phyloP scores from a whole-genome alignment of 345 rosid genomes.

The Eucalyptus cloeziana region DNA sequence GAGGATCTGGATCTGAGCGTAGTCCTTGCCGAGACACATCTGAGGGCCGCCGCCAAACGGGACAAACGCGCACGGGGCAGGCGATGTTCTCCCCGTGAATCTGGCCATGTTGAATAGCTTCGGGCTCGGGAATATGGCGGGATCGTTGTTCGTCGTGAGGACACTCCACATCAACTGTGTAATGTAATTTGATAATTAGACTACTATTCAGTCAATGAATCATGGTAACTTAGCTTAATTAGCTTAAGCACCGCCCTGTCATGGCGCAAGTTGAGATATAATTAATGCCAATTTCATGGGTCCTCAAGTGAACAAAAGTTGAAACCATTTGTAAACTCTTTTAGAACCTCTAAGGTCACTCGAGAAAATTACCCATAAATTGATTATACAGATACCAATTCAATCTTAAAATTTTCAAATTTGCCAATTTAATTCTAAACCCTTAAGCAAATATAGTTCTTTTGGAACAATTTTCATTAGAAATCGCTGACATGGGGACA shows the following conservation, averaged over 20 bases:
- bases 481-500: no score
- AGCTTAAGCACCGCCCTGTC: background rate
- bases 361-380: background rate
- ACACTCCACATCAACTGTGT: background rate
- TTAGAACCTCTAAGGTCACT: background rate
- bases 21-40: constrained; percentile 10
- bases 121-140: background rate
- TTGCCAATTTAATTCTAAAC: no score
- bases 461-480: fast-evolving
- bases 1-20: background rate
- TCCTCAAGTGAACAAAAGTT: background rate
- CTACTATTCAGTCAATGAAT: background rate
- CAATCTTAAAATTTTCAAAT: background rate
- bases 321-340: background rate
- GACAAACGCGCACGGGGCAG: background rate
- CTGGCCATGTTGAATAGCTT: constrained; percentile 2
- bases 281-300: background rate
- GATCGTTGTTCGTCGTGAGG: background rate
- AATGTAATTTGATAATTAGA: background rate
- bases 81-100: background rate
- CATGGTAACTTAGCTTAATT: background rate
- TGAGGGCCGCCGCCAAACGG: constrained; percentile 14
- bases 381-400: fast-evolving
- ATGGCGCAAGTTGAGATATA: background rate
- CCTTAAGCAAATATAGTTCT: no score